These are phyloP conservation scores for Dicorynia guianensis DNA, from an alignment of 306 rosid species.

Conservation along the genomic window DNA sequence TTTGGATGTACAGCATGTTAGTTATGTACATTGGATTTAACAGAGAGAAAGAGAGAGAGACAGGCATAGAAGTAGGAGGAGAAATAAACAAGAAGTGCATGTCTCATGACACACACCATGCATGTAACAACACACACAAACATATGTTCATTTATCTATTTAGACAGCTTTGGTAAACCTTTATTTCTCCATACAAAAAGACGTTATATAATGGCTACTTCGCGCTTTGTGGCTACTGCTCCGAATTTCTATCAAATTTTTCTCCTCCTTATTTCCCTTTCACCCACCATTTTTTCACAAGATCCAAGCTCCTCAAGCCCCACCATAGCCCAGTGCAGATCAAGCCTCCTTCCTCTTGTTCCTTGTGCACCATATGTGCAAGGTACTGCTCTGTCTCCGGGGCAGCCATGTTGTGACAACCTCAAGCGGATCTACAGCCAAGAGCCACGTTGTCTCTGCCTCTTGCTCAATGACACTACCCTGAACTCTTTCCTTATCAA, in stretches of 20 bases:
- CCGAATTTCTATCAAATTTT: constrained; percentile 37
- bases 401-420: constrained; percentile 63
- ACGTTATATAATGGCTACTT: constrained; percentile 41
- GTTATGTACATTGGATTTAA: not conserved
- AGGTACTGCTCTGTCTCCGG: constrained; percentile 54
- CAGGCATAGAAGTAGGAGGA: not conserved
- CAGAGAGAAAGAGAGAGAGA: not conserved
- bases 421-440: constrained; percentile 60
- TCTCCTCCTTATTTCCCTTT: constrained; percentile 38
- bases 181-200: constrained; percentile 1
- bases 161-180: constrained; percentile 32
- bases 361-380: constrained; percentile 77
- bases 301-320: constrained; percentile 55
- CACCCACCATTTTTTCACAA: constrained; percentile 50
- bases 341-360: constrained; percentile 67
- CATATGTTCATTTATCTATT: constrained; percentile 41
- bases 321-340: constrained; percentile 56
- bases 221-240: not conserved
- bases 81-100: constrained; percentile 50
- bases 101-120: constrained; percentile 54
- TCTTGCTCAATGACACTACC: constrained; percentile 59
- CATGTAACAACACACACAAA: constrained; percentile 62
- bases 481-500: constrained; percentile 66
- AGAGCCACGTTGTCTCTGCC: constrained; percentile 74
- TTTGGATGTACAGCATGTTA: not conserved